Percentiles rank a stretch among this genome's conserved stretches.
Evolutionary conservation across 192 early-diverging fungal genomes (phyloP).

Genomic region (Dissophora ornata): DNA sequence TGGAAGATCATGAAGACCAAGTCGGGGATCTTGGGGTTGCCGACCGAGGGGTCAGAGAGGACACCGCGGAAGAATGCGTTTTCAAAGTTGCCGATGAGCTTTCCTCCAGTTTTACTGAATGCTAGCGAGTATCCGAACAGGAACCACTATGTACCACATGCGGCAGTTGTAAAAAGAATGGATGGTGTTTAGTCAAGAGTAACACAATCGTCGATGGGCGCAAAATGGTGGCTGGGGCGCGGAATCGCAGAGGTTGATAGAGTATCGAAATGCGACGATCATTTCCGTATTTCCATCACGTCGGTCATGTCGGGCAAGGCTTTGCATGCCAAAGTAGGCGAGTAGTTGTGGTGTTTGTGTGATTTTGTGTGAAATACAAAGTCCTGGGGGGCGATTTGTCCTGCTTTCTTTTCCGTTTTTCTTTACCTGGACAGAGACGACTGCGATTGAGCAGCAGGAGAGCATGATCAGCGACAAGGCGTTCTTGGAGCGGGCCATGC

Average conservation of each 20-base stretch:
- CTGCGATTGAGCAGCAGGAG: slow-evolving; percentile 80
- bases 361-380: too few relatives aligned
- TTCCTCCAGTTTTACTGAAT: slow-evolving; percentile 78
- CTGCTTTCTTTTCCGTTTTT: too few relatives aligned
- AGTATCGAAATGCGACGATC: too few relatives aligned
- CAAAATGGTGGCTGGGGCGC: too few relatives aligned
- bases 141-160: slow-evolving; percentile 91
- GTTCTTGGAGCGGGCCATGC: slow-evolving; percentile 93
- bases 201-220: too few relatives aligned
- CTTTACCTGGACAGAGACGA: slow-evolving; percentile 83
- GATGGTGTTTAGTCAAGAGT: too few relatives aligned
- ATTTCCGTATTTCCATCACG: too few relatives aligned
- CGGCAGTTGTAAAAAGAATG: slow-evolving; percentile 7
- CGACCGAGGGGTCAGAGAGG: slow-evolving; percentile 59
- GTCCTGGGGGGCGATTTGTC: too few relatives aligned
- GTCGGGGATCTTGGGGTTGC: slow-evolving; percentile 76
- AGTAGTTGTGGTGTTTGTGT: too few relatives aligned
- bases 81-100: slow-evolving; percentile 85
- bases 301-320: too few relatives aligned
- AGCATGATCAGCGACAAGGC: slow-evolving; percentile 90
- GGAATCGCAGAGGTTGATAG: too few relatives aligned
- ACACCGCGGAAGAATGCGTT: slow-evolving; percentile 77
- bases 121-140: slow-evolving; percentile 91
- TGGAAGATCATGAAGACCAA: slow-evolving; percentile 87
- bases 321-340: too few relatives aligned